A percentile compares a stretch with the other conserved stretches of the same genome.
phyloP scores from a whole-genome alignment of 2,329 filamentous ascomycete genomes.

The Myrmaecium sp. region DNA sequence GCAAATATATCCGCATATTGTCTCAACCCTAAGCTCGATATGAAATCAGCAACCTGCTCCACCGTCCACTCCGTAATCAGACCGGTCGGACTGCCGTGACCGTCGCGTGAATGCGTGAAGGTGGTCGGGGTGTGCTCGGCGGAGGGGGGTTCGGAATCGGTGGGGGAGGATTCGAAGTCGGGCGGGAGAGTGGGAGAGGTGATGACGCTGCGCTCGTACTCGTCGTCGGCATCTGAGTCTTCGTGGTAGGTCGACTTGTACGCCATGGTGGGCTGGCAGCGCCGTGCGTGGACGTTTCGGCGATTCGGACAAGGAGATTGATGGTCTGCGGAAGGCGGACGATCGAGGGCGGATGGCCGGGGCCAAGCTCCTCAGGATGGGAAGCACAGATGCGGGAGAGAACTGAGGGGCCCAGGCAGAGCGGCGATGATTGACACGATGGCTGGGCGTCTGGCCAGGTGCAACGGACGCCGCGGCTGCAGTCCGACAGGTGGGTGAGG shows the following conservation, averaged over 20 bases:
- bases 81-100: conserved; percentile 53
- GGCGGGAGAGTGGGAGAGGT: conserved; percentile 47
- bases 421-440: no score
- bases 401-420: conserved; percentile 2
- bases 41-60: conserved; percentile 81
- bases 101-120: conserved; percentile 48
- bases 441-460: no score
- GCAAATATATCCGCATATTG: conserved; percentile 74
- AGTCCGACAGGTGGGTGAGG: no score
- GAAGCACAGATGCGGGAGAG: conserved; percentile 2
- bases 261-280: conserved; percentile 13
- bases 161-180: conserved; percentile 53
- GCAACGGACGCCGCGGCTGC: no score
- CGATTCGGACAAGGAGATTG: neutral
- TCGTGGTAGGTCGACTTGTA: conserved; percentile 47
- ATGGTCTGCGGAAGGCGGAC: conserved; percentile 1
- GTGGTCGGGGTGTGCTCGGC: conserved; percentile 66
- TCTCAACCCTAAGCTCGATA: conserved; percentile 58
- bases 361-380: conserved; percentile 3
- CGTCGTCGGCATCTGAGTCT: conserved; percentile 64
- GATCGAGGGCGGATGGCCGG: neutral
- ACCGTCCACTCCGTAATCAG: conserved; percentile 67
- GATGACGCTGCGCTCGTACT: conserved; percentile 60
- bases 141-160: conserved; percentile 54
- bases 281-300: neutral